phyloP scores from a whole-genome alignment of 495 filamentous ascomycete genomes.

The Annulohypoxylon moriforme region DNA sequence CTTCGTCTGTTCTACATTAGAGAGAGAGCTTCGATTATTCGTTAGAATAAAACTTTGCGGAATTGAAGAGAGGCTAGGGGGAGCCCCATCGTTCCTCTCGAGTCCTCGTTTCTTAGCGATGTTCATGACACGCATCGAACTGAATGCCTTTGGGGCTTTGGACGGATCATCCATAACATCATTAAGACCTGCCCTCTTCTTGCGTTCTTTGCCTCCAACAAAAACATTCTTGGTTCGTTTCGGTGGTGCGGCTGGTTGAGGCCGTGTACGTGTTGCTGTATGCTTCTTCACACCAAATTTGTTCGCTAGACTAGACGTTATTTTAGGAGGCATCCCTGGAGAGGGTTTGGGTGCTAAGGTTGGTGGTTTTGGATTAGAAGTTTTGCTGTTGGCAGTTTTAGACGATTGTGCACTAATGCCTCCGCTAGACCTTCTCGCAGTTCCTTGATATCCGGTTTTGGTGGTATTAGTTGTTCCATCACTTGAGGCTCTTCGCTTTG shows the following conservation, averaged over 20 bases:
- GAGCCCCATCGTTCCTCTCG: constrained; percentile 38
- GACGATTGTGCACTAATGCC: neutral
- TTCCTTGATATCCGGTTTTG: constrained; percentile 48
- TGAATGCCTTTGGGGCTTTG: constrained; percentile 49
- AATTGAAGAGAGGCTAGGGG: constrained; percentile 38
- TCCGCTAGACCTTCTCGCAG: constrained; percentile 39
- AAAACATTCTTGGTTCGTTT: constrained; percentile 39
- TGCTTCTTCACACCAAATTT: constrained; percentile 36
- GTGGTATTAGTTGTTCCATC: constrained; percentile 24
- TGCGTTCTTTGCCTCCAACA: constrained; percentile 39
- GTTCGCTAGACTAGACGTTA: constrained; percentile 31
- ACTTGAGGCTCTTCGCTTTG: constrained; percentile 7
- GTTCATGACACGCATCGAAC: constrained; percentile 38
- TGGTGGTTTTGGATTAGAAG: neutral
- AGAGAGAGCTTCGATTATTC: constrained; percentile 15
- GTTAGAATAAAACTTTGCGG: constrained; percentile 42
- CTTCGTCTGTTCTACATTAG: constrained; percentile 22
- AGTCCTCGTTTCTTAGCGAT: constrained; percentile 45
- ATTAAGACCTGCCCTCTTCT: constrained; percentile 38
- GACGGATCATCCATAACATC: constrained; percentile 51
- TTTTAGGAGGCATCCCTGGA: constrained; percentile 17
- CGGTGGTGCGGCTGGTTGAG: constrained; percentile 10
- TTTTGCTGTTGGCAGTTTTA: constrained; percentile 1
- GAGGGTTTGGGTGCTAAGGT: neutral
- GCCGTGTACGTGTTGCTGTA: constrained; percentile 42